Conservation (phyloP, 495 filamentous ascomycete species). For the Aspergillus bridgeri region DNA sequence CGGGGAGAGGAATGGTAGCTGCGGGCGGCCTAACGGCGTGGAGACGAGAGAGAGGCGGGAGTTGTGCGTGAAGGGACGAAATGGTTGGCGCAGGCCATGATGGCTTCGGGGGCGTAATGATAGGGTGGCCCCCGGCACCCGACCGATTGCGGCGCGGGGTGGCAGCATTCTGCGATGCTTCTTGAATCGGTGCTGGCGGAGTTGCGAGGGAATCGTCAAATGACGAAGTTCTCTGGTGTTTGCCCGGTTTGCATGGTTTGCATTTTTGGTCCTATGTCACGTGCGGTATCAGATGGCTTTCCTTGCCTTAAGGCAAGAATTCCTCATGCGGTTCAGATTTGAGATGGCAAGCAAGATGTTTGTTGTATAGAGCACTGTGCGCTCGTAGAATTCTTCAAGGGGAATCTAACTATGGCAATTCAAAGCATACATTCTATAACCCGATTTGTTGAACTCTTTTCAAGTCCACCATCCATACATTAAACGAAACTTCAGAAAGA, state of each 20-base stretch:
- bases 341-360: not conserved
- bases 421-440: constrained; percentile 15
- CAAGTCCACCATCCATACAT: not conserved
- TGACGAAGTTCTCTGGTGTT: not conserved
- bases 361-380: not conserved
- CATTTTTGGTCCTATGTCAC: not conserved
- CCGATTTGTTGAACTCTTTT: not conserved
- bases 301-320: no score
- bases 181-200: constrained; percentile 1
- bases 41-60: constrained; percentile 49
- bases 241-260: constrained; percentile 19
- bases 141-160: constrained; percentile 20
- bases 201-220: not conserved
- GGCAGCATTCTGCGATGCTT: constrained; percentile 20
- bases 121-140: constrained; percentile 29
- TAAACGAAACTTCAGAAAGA: not conserved
- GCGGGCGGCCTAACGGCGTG: constrained; percentile 56
- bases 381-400: not conserved
- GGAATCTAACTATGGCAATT: constrained; percentile 12
- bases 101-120: constrained; percentile 8
- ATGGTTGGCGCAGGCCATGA: constrained; percentile 4
- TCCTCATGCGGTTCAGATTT: no score
- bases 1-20: constrained; percentile 72
- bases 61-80: constrained; percentile 46
- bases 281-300: not conserved